Percentiles rank a stretch among this genome's conserved stretches.
These are phyloP conservation scores for Cladophialophora yegresii DNA, from an alignment of 2,329 filamentous ascomycete genomes.

Conservation along the genomic window DNA sequence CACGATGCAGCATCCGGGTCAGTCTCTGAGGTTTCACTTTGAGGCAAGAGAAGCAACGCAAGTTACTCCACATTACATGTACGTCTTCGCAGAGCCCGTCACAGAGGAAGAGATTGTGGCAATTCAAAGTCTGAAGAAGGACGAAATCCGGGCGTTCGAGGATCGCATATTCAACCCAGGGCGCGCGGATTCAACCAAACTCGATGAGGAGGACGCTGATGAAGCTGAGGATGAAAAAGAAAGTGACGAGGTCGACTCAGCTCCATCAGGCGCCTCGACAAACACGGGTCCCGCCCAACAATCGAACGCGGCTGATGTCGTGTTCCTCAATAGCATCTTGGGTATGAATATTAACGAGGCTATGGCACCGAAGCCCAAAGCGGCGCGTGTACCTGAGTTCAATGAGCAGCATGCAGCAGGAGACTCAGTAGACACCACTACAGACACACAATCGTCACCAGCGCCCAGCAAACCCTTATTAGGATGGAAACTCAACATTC, in stretches of 20 bases:
- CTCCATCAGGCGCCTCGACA: not conserved
- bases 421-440: not conserved
- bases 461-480: constrained; percentile 43
- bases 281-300: not conserved
- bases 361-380: constrained; percentile 2
- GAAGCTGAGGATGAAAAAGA: constrained; percentile 11
- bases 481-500: constrained; percentile 70
- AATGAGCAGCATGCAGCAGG: not conserved
- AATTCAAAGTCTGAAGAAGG: constrained; percentile 70
- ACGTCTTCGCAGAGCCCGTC: constrained; percentile 87
- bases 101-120: constrained; percentile 67
- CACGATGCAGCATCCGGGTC: constrained; percentile 70
- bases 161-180: constrained; percentile 46
- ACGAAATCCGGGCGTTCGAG: constrained; percentile 69
- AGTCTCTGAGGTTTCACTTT: constrained; percentile 76
- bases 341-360: constrained; percentile 18
- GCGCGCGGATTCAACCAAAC: constrained; percentile 34
- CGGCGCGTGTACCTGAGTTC: not conserved
- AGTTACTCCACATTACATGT: constrained; percentile 65
- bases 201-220: constrained; percentile 22
- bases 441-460: constrained; percentile 6
- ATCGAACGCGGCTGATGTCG: constrained; percentile 33
- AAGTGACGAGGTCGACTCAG: constrained; percentile 14
- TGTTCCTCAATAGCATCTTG: constrained; percentile 31
- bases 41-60: constrained; percentile 65